A percentile compares a stretch with the other conserved stretches of the same genome.
Evolutionary conservation across 2,329 filamentous ascomycete genomes (phyloP).

Genomic region (Aotearoamyces nothofagi): DNA sequence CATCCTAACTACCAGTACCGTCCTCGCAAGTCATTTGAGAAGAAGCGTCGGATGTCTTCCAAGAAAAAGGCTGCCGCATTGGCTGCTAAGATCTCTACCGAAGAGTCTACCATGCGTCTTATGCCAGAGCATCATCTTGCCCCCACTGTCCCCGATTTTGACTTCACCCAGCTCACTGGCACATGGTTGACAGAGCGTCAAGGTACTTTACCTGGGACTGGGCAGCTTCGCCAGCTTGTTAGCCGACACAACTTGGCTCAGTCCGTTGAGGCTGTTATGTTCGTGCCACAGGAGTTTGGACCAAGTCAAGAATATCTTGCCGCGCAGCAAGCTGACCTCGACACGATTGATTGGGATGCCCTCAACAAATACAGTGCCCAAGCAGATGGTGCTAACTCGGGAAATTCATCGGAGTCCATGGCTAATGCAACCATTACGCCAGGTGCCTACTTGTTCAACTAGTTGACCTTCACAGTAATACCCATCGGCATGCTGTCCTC

Average conservation of each 20-base stretch:
- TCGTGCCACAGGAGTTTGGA: background rate
- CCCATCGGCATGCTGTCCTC: too few species aligned
- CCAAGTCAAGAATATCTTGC: background rate
- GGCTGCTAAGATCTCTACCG: too few species aligned
- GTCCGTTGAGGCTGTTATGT: too few species aligned
- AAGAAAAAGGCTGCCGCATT: background rate
- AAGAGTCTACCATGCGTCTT: background rate
- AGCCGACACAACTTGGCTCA: too few species aligned
- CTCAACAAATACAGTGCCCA: background rate
- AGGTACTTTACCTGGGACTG: too few species aligned
- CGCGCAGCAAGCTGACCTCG: background rate
- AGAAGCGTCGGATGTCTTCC: conserved; percentile 3
- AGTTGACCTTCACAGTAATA: too few species aligned
- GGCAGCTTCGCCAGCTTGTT: too few species aligned
- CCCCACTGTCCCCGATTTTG: background rate
- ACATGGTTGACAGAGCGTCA: background rate
- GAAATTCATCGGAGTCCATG: background rate
- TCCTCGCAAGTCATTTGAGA: conserved; percentile 4
- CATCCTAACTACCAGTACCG: conserved; percentile 6
- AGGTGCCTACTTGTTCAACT: conserved; percentile 1
- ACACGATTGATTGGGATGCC: background rate
- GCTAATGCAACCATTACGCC: background rate
- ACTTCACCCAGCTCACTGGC: background rate
- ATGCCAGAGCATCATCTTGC: background rate
- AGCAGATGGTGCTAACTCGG: background rate